Evolutionary conservation across 768 basidiomycete genomes (phyloP), one percentile per base, ranked within the genome.

Genomic region (Obba rivulosa): DNA sequence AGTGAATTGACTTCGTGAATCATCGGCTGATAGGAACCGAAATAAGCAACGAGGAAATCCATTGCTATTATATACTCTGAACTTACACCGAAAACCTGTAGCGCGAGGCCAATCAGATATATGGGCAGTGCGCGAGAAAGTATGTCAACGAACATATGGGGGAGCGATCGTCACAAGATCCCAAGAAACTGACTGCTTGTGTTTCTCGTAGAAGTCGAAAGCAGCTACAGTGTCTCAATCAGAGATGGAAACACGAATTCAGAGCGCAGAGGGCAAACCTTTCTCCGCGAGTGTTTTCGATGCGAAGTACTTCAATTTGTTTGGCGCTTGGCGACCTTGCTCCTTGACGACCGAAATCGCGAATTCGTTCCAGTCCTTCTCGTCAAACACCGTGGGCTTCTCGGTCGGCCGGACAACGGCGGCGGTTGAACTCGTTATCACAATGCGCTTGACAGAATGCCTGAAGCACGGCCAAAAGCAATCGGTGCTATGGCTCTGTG

Each of bases 241-340:
- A 31, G 4, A 2, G 21, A 24, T 1, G 21, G 2, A 39, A 7
- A 17, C 38, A 5, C 7, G n/a, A 5, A 39, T 5, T n/a, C n/a
- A 39, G 17, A 17, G 20, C 21, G n/a, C 17, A 17, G 5, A 5
- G n/a, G 18, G 38, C 28, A 31, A 31, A 31, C 44, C 50, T 38
- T 43, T 45, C 65, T 90, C 87, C 0, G 83, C 82, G 2, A 85
- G 67, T 1, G 71, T 73, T 67, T 88, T 88, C n/a, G 77, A 78
- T 2, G 81, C 79, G 13, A 69, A 59, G 61, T 87, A 87, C 54
- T 75, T 79, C 17, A 62, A 51, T n/a, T 61, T 51, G 0, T 51
- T 49, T 0, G 60, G 48, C 0, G 77, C 48, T 56, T 56, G 18
- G 56, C 49, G 21, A 38, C 54, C 44, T 35, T 63, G 56, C 49